Evolutionary conservation across 129 eudicot genomes (phyloP), one percentile per base, ranked within the genome.

Genomic region (Centrapalus pauciflorus): DNA sequence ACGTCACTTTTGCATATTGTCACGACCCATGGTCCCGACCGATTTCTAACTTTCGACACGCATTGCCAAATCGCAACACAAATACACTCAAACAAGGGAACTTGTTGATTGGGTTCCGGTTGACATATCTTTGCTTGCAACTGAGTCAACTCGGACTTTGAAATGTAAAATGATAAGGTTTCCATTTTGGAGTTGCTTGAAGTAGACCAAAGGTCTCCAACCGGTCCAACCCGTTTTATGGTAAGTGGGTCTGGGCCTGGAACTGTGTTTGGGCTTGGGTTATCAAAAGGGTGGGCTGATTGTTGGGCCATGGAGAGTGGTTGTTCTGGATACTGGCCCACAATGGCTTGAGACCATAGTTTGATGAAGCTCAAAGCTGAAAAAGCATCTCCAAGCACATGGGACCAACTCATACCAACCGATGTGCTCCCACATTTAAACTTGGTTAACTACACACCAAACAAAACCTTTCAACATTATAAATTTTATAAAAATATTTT

Each of bases 321-420:
- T 46, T 56, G 57, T 49, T 23, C 38, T 1, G 69, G 81, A 17
- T 77, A 5, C 11, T 56, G 49, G 24, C 82, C 79, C 0, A 46
- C 69, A 52, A 82, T 43, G 28, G 67, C 33, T 56, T 83, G 49
- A 26, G 79, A 78, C 81, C 86, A 82, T 4, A 60, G 16, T 58
- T 63, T 84, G 24, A 84, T 69, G 66, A 73, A 90, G 2, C 61
- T 64, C 33, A 85, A 64, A 0, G 82, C 91, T 0, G 85, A 87
- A 61, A 79, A 82, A 38, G 66, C 75, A 66, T 87, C 95, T 13
- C 97, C 97, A 3, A 90, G 85, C 17, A 84, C 75, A 71, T 90
- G 95, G 49, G 95, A 77, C 91, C 89, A 84, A 55, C 92, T 87
- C 64, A 90, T 35, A 46, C 95, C 95, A 55, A 90, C 61, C 2